phyloP scores from a whole-genome alignment of 140 eudicot species.

The Flaveria floridana region DNA sequence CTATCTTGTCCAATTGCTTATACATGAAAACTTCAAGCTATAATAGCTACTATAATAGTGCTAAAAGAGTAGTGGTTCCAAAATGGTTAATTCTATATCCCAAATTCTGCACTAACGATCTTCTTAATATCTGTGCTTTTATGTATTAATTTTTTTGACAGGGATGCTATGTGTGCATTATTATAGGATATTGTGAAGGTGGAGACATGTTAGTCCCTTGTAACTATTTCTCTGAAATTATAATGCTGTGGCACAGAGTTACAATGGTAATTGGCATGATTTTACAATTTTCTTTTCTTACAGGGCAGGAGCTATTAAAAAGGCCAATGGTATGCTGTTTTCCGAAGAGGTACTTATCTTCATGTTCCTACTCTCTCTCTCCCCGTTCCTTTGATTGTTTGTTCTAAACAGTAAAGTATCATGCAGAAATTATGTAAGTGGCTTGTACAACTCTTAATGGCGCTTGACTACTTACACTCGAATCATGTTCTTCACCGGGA shows the following conservation, averaged over 20 bases:
- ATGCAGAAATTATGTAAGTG: conserved; percentile 82
- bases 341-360: conserved; percentile 74
- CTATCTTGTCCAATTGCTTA: conserved; percentile 3
- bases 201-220: conserved; percentile 90
- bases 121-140: conserved; percentile 9
- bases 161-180: conserved; percentile 98
- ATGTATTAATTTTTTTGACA: conserved; percentile 34
- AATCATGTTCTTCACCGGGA: conserved; percentile 98
- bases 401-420: conserved; percentile 24
- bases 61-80: neutral
- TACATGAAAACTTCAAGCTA: neutral
- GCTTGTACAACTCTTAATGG: conserved; percentile 97
- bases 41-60: neutral
- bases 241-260: conserved; percentile 10
- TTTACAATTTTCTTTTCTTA: conserved; percentile 22
- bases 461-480: conserved; percentile 82
- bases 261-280: conserved; percentile 10
- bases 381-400: conserved; percentile 3
- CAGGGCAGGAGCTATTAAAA: conserved; percentile 94
- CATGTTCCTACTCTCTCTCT: neutral
- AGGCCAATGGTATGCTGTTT: conserved; percentile 70
- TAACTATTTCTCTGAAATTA: conserved; percentile 22
- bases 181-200: conserved; percentile 96
- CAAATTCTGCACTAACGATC: conserved; percentile 6
- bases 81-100: conserved; percentile 11